phyloP scores from a whole-genome alignment of 2,329 filamentous ascomycete genomes.

The Hortaea sp. region DNA sequence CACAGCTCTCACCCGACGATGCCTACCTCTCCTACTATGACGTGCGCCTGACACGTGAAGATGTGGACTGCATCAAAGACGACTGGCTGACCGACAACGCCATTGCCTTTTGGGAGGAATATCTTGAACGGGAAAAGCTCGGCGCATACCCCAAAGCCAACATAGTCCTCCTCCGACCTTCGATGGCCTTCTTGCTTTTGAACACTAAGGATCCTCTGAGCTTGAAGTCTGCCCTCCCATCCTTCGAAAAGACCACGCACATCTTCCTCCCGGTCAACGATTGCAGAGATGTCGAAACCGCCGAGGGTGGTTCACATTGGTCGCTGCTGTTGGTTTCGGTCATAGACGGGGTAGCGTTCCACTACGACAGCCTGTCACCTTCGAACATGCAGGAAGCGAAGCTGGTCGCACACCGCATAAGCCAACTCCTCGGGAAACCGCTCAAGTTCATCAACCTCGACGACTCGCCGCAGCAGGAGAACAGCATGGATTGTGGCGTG shows the following conservation, averaged over 20 bases:
- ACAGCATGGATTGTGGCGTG: constrained; percentile 86
- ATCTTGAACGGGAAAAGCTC: constrained; percentile 82
- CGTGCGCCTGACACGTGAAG: constrained; percentile 67
- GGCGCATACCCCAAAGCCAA: constrained; percentile 68
- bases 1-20: constrained; percentile 50
- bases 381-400: constrained; percentile 67
- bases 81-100: constrained; percentile 98
- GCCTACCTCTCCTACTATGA: constrained; percentile 58
- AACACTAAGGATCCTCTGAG: constrained; percentile 52
- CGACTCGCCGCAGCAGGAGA: constrained; percentile 84
- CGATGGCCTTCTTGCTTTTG: constrained; percentile 86
- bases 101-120: constrained; percentile 97
- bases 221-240: constrained; percentile 60
- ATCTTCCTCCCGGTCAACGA: constrained; percentile 96
- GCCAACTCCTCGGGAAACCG: constrained; percentile 53
- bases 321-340: constrained; percentile 81
- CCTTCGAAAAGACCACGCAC: constrained; percentile 74
- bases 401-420: constrained; percentile 58
- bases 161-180: constrained; percentile 83
- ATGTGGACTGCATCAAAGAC: constrained; percentile 76
- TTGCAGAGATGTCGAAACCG: constrained; percentile 59
- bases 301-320: constrained; percentile 94
- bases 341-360: constrained; percentile 84
- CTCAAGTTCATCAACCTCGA: constrained; percentile 71
- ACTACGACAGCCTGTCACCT: constrained; percentile 81